A percentile compares a stretch with the other conserved stretches of the same genome.
Conservation (phyloP, 1,139 yeast species). For the Barnettozyma hawaiiensis region DNA sequence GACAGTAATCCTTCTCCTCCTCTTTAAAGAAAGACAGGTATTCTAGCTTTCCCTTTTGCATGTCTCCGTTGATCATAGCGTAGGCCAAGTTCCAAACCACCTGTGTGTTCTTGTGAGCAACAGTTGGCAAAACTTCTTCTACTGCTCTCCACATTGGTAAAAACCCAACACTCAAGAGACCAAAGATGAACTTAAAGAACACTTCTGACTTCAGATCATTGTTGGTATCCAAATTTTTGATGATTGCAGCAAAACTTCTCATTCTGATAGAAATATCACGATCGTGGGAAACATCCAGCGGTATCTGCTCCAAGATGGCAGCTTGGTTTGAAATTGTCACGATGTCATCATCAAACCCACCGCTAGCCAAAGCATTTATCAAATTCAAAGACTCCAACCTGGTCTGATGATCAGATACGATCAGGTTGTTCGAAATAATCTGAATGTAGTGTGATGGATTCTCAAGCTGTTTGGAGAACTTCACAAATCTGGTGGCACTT, state of each 20-base stretch:
- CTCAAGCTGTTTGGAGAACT: slow-evolving; percentile 1
- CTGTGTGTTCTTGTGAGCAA: slow-evolving; percentile 40
- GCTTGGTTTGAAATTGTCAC: slow-evolving; percentile 39
- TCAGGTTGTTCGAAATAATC: slow-evolving; percentile 32
- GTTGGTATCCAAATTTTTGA: slow-evolving; percentile 33
- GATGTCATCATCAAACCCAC: slow-evolving; percentile 27
- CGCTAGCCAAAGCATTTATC: slow-evolving; percentile 30
- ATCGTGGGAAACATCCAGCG: slow-evolving; percentile 60
- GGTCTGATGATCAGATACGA: slow-evolving; percentile 41
- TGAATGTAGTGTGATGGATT: slow-evolving; percentile 10
- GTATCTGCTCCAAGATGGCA: slow-evolving; percentile 62
- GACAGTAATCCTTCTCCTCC: slow-evolving; percentile 5
- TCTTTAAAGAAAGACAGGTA: slow-evolving; percentile 10
- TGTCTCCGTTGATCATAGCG: slow-evolving; percentile 29
- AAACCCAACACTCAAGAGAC: slow-evolving; percentile 67
- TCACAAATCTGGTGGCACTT: slow-evolving; percentile 11
- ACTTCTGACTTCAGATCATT: slow-evolving; percentile 33
- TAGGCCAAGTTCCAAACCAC: slow-evolving; percentile 54
- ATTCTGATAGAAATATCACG: slow-evolving; percentile 72
- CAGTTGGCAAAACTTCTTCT: slow-evolving; percentile 48
- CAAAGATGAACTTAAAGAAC: slow-evolving; percentile 59
- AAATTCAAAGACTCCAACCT: slow-evolving; percentile 43
- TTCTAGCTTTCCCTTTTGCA: neutral
- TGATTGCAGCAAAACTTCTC: slow-evolving; percentile 52
- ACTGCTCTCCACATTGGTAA: slow-evolving; percentile 86